A percentile compares a stretch with the other conserved stretches of the same genome.
Evolutionary conservation across 228 moss, liverwort and hornwort genomes (phyloP).

Genomic region (Sphagnum fallax): DNA sequence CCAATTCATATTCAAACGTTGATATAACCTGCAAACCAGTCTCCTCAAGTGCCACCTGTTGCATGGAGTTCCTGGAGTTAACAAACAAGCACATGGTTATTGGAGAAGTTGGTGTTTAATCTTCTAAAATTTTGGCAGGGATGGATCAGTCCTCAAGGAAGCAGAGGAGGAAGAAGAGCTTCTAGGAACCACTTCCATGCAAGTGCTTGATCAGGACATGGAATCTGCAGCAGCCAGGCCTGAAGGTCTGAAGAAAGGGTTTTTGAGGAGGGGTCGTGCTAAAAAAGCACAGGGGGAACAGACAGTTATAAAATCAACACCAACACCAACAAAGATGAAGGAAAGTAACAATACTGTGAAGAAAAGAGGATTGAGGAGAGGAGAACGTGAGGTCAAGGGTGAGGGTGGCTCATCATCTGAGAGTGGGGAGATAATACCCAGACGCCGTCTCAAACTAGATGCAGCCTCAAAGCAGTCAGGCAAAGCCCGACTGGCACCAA

Average conservation of each 20-base stretch:
- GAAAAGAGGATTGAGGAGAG: constrained; percentile 10
- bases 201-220: not conserved
- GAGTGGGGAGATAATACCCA: constrained; percentile 17
- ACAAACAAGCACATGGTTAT: no score
- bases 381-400: constrained; percentile 6
- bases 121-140: not conserved
- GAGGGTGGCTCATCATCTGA: constrained; percentile 13
- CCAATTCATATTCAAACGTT: no score
- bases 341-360: constrained; percentile 14
- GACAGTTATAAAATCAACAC: not conserved
- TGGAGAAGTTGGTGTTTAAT: no score
- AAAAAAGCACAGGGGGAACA: constrained; percentile 1
- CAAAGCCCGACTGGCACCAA: constrained; percentile 6
- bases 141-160: constrained; percentile 27
- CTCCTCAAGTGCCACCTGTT: no score
- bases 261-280: not conserved
- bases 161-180: constrained; percentile 16
- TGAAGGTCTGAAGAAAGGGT: constrained; percentile 3
- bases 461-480: constrained; percentile 11
- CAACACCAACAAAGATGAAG: constrained; percentile 7
- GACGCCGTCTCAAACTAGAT: constrained; percentile 36
- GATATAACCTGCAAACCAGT: no score
- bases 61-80: no score
- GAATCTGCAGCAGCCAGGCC: not conserved
- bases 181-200: no score